A percentile compares a stretch with the other conserved stretches of the same genome.
Evolutionary conservation across 1,284 basidiomycete species (phyloP).

Genomic region (Melanopsichium pennsylvanicum): DNA sequence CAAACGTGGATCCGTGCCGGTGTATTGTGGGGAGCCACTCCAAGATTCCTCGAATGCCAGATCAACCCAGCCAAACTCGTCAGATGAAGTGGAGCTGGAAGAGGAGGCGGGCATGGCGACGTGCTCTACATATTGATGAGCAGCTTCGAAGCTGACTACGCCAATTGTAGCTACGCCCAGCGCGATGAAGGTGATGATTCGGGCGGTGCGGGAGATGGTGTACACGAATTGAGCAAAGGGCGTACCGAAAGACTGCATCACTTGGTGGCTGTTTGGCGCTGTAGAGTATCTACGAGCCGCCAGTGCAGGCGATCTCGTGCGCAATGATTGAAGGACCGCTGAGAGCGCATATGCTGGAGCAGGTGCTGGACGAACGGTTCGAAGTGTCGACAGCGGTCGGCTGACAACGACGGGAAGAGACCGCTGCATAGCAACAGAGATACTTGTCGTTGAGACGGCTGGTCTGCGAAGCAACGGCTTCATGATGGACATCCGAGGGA

Average conservation of each 20-base stretch:
- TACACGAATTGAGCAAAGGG: constrained; percentile 58
- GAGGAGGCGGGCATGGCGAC: constrained; percentile 43
- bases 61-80: constrained; percentile 41
- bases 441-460: not conserved
- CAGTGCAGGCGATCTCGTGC: not conserved
- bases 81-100: constrained; percentile 7
- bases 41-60: constrained; percentile 46
- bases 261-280: constrained; percentile 44
- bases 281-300: constrained; percentile 33
- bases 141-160: constrained; percentile 51
- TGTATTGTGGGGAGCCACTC: constrained; percentile 11
- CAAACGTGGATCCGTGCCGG: constrained; percentile 54
- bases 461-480: constrained; percentile 5
- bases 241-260: constrained; percentile 46
- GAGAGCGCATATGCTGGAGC: not conserved
- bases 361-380: not conserved
- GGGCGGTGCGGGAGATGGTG: constrained; percentile 58
- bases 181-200: constrained; percentile 55
- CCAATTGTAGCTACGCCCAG: constrained; percentile 45
- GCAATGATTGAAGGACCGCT: not conserved
- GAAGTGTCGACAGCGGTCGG: not conserved
- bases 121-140: constrained; percentile 63
- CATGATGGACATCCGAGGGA: constrained; percentile 2
- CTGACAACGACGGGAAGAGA: not conserved
- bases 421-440: not conserved